phyloP scores from a whole-genome alignment of 441 rosid genomes.

The Corymbia calophylla region DNA sequence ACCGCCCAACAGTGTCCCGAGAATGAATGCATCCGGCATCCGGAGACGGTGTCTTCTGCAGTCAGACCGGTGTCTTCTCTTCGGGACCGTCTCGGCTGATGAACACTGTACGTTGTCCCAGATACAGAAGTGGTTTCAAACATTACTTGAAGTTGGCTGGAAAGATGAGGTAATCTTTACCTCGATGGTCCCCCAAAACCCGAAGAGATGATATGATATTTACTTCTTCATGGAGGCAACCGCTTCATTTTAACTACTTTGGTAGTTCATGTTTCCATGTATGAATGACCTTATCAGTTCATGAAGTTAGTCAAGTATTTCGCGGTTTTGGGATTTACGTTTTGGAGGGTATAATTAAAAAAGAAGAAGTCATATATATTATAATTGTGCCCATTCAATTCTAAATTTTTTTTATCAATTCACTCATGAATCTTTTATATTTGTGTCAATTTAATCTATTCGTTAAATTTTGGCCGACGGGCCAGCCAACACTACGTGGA shows the following conservation, averaged over 20 bases:
- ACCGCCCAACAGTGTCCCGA: background rate
- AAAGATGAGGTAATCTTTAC: background rate
- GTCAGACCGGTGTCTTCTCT: background rate
- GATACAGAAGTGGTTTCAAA: background rate
- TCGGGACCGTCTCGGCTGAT: background rate
- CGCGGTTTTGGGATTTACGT: background rate
- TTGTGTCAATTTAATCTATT: no score
- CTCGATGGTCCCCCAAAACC: background rate
- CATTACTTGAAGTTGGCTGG: background rate
- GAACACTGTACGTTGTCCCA: background rate
- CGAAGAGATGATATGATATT: background rate
- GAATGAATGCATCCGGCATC: background rate
- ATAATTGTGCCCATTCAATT: no score
- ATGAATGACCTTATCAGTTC: background rate
- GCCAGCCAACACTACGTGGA: no score
- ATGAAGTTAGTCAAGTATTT: background rate
- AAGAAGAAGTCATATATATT: no score
- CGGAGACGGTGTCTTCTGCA: background rate
- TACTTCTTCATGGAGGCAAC: background rate
- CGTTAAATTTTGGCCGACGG: no score
- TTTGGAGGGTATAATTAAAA: background rate
- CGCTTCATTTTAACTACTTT: background rate
- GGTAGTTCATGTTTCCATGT: background rate
- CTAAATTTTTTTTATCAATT: no score
- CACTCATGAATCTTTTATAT: no score